Evolutionary conservation across 228 moss, liverwort and hornwort species (phyloP).

Genomic region (Sphagnum fallax): DNA sequence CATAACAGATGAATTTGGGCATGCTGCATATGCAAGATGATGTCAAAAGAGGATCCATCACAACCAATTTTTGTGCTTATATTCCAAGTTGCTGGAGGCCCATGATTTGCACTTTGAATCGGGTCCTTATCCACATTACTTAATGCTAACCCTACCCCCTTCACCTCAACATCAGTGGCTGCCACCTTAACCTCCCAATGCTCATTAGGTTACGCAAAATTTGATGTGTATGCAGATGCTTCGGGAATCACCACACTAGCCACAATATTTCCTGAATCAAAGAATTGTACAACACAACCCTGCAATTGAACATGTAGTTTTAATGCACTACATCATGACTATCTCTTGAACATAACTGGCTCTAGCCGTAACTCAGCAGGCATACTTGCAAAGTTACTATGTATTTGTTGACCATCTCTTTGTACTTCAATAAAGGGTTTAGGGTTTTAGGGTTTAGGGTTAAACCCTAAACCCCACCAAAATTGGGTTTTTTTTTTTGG

Average conservation of each 20-base stretch:
- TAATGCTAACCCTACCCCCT: slow-evolving; percentile 77
- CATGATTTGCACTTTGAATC: slow-evolving; percentile 48
- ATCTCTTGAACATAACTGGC: slow-evolving; percentile 28
- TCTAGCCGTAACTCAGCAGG: slow-evolving; percentile 34
- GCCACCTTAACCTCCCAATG: slow-evolving; percentile 55
- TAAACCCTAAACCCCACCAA: too few relatives aligned
- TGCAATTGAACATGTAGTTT: slow-evolving; percentile 54
- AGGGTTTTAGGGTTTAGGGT: too few relatives aligned
- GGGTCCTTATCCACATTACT: slow-evolving; percentile 56
- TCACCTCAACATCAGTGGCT: slow-evolving; percentile 62
- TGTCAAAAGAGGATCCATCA: slow-evolving; percentile 12
- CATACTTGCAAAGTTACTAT: slow-evolving; percentile 33
- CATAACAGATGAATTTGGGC: slow-evolving; percentile 54
- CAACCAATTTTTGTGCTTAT: slow-evolving; percentile 35
- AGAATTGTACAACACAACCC: slow-evolving; percentile 54
- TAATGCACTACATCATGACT: too few relatives aligned
- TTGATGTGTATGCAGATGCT: slow-evolving; percentile 50
- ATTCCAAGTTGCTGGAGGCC: slow-evolving; percentile 54
- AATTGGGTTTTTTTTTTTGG: too few relatives aligned
- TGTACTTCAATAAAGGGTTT: too few relatives aligned
- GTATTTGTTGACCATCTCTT: too few relatives aligned
- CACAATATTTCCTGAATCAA: slow-evolving; percentile 66
- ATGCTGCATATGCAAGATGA: slow-evolving; percentile 48
- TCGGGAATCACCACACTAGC: slow-evolving; percentile 51
- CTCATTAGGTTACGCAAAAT: slow-evolving; percentile 20